These are phyloP conservation scores for Stygiomarasmius scandens DNA, from an alignment of 1,284 basidiomycete genomes.

Conservation along the genomic window DNA sequence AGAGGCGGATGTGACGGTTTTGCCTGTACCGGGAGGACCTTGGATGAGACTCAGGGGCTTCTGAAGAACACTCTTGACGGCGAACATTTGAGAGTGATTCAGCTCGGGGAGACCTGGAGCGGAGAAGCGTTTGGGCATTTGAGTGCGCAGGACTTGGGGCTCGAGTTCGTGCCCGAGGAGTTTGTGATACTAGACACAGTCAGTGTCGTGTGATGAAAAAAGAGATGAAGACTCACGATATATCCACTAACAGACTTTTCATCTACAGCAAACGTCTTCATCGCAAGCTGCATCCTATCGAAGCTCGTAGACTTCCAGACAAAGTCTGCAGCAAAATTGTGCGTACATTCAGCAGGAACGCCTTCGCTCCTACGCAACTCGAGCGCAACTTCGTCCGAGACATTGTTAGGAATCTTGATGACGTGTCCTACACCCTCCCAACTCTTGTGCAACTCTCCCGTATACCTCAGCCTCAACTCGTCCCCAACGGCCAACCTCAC, in stretches of 20 bases:
- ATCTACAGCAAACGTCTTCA: constrained; percentile 99
- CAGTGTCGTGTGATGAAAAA: constrained; percentile 5
- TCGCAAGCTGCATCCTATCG: constrained; percentile 97
- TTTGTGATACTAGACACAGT: constrained; percentile 83
- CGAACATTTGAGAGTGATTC: constrained; percentile 99
- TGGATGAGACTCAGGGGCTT: constrained; percentile 98
- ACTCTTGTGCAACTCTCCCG: constrained; percentile 85
- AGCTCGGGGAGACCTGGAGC: constrained; percentile 97
- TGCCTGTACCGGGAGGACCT: constrained; percentile 98
- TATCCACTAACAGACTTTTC: constrained; percentile 99
- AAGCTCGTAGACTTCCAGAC: constrained; percentile 99
- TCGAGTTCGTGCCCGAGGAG: constrained; percentile 95
- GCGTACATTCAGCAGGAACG: constrained; percentile 93
- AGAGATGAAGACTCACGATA: constrained; percentile 70
- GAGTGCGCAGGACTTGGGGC: constrained; percentile 85
- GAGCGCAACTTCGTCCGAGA: constrained; percentile 96
- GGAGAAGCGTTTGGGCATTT: constrained; percentile 97
- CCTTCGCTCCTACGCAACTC: constrained; percentile 91
- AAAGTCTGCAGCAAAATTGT: constrained; percentile 96
- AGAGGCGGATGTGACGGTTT: constrained; percentile 99
- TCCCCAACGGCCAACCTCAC: constrained; percentile 97
- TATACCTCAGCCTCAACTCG: constrained; percentile 89
- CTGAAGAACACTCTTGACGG: constrained; percentile 97
- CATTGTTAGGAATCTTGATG: constrained; percentile 98
- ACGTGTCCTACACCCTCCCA: constrained; percentile 99